Base-by-base conservation (phyloP, 2,329 filamentous ascomycete species). In the Aspergillus chevalieri region DNA sequence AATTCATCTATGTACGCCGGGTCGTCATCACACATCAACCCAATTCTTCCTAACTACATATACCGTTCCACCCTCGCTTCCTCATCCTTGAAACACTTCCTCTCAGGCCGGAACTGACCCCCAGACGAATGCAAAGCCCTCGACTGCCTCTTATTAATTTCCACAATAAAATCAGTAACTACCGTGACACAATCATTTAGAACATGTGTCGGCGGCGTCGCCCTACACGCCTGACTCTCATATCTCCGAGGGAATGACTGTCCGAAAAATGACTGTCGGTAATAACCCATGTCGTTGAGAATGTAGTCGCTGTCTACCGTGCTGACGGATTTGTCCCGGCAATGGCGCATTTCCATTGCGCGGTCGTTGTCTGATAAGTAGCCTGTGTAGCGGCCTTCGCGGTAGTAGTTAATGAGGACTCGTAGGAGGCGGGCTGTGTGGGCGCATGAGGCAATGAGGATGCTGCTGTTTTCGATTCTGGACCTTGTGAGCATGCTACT, bases 381-480 rank as follows among this genome's bases (percentile, higher is more conserved):
- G 3, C 58, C 55, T 3, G 47, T 38, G 30, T 45, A 33, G 34
- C 51, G 52, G 9, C 58, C 55, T 24, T 58, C 48, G 33, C 54
- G 54, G 44, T 54, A 52, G 42, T 58, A 53, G 38, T 66, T 58
- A 26, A 65, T 57, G 28, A 67, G 55, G 19, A 57, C 55, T 14
- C 63, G 58, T 17, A 68, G 65, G 22, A 69, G 60, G 3, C 66
- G 62, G 34, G 63, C 59, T 22, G 69, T 59, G 1, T 65, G 64
- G 3, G 65, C 64, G 5, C 64, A 67, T 2, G 64, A 65, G 15
- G 67, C 67, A 17, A 70, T 58, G 0, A 69, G 58, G 15, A 70
- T 69, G 48, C 58, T 63, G 50, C 67, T 68, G 44, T 70, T 69
- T 49, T 70, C 67, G 17, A 70, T 68, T 36, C 65, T 69, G 46